Conservation (phyloP, 805 yeast species). For the Suhomyces canberraensis region DNA sequence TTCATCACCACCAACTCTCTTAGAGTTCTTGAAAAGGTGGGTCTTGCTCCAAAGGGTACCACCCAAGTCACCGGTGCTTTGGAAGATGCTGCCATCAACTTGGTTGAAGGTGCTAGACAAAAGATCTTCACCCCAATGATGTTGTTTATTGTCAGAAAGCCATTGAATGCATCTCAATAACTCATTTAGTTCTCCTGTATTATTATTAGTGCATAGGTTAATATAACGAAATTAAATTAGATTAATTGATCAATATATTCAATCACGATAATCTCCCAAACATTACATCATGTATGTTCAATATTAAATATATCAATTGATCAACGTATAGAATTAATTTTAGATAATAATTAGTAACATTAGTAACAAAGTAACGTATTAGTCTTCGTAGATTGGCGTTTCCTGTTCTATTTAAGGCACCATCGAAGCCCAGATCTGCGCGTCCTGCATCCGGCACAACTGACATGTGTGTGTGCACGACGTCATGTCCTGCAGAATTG, state of each 20-base stretch:
- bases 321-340: no score
- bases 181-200: neutral
- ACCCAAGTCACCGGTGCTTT: conserved; percentile 86
- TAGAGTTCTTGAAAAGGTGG: conserved; percentile 76
- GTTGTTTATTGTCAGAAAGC: conserved; percentile 87
- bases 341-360: no score
- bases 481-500: no score
- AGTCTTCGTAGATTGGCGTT: no score
- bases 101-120: conserved; percentile 89
- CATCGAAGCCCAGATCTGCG: no score
- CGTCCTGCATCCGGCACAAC: no score
- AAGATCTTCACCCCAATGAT: conserved; percentile 97
- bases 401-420: neutral
- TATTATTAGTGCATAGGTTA: neutral
- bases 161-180: conserved; percentile 30
- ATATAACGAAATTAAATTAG: no score
- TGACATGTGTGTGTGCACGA: no score
- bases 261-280: neutral
- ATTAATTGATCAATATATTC: no score
- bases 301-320: no score
- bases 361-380: no score
- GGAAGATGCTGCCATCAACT: conserved; percentile 94
- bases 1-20: conserved; percentile 76
- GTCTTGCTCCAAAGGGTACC: conserved; percentile 89
- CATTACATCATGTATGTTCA: neutral